phyloP scores from a whole-genome alignment of 495 filamentous ascomycete genomes.

The Margaritispora aquatica region DNA sequence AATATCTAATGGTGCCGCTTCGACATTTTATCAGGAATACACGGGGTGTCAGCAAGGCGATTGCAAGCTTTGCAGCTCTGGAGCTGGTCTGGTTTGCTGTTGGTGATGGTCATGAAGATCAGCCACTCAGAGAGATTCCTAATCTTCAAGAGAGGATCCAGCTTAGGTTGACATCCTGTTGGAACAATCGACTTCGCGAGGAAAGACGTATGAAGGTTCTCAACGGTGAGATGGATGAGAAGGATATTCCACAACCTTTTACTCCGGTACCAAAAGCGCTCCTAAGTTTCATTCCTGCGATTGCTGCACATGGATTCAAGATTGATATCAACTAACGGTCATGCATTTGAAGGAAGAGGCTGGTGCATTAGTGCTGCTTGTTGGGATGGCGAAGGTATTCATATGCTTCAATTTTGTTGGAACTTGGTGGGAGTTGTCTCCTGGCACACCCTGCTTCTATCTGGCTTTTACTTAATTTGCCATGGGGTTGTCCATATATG shows the following conservation, averaged over 20 bases:
- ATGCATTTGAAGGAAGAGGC: too few relatives aligned
- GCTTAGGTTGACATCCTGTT: not conserved
- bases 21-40: not conserved
- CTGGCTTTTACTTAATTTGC: too few relatives aligned
- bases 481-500: too few relatives aligned
- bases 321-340: too few relatives aligned
- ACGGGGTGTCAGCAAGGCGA: not conserved
- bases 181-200: not conserved
- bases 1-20: constrained; percentile 2
- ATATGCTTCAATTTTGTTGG: too few relatives aligned
- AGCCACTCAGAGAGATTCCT: not conserved
- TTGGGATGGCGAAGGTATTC: too few relatives aligned
- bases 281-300: not conserved
- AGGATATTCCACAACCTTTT: not conserved
- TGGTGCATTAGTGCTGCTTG: too few relatives aligned
- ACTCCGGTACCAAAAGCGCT: not conserved
- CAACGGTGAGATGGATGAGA: not conserved
- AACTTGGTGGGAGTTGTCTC: too few relatives aligned
- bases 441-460: too few relatives aligned
- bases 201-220: not conserved
- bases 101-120: not conserved
- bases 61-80: not conserved
- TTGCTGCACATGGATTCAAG: not conserved
- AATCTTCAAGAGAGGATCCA: too few relatives aligned
- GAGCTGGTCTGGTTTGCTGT: not conserved